phyloP scores from a whole-genome alignment of 495 filamentous ascomycete species.

The Annulohypoxylon moriforme region DNA sequence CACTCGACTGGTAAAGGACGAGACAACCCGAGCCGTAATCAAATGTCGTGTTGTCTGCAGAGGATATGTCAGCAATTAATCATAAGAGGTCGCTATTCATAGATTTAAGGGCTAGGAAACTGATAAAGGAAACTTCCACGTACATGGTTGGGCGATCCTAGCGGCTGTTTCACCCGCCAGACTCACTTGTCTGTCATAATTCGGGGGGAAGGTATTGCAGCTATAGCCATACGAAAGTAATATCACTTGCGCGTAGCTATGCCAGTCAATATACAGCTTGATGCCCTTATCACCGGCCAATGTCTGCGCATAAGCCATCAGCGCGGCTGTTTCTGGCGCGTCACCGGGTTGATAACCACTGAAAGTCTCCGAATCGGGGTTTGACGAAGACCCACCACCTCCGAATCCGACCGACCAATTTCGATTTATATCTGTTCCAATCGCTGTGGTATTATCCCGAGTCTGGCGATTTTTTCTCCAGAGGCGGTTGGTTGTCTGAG shows the following conservation, averaged over 20 bases:
- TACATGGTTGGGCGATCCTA: constrained; percentile 54
- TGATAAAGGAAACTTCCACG: background rate
- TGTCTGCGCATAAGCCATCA: constrained; percentile 49
- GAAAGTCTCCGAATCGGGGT: constrained; percentile 66
- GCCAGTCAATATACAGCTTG: constrained; percentile 71
- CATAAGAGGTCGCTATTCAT: background rate
- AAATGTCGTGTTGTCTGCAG: constrained; percentile 57
- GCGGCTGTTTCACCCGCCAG: constrained; percentile 56
- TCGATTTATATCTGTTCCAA: constrained; percentile 72
- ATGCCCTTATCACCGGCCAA: constrained; percentile 59
- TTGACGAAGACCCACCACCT: constrained; percentile 61
- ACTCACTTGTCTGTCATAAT: constrained; percentile 59
- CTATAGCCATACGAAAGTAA: constrained; percentile 52
- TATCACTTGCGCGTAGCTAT: constrained; percentile 67
- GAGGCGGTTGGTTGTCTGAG: constrained; percentile 66
- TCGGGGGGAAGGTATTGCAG: constrained; percentile 53
- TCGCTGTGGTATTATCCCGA: constrained; percentile 55
- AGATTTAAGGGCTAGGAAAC: background rate
- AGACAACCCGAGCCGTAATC: constrained; percentile 66
- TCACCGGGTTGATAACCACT: constrained; percentile 52
- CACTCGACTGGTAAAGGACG: constrained; percentile 70
- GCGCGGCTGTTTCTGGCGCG: constrained; percentile 25
- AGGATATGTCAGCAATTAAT: constrained; percentile 12
- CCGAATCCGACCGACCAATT: constrained; percentile 67
- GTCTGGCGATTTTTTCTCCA: constrained; percentile 74